These are phyloP conservation scores for Mitragyna speciosa DNA, from an alignment of 257 asterid genomes.

Conservation along the genomic window DNA sequence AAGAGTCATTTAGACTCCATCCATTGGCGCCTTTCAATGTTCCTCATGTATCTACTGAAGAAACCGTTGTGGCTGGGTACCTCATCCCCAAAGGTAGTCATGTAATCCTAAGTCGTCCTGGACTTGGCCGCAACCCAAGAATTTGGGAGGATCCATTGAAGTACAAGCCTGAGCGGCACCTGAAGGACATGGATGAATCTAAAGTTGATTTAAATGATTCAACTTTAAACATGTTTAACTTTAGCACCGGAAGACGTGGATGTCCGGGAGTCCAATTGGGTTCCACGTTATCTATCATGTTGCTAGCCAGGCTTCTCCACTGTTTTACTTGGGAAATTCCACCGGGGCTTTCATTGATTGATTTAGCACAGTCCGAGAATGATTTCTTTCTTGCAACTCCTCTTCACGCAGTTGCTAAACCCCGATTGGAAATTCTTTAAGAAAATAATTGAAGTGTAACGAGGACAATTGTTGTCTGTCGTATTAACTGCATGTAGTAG, in stretches of 20 bases:
- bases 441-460: too few species aligned
- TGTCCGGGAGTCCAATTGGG: conserved; percentile 1
- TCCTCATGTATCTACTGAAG: conserved; percentile 13
- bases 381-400: neutral
- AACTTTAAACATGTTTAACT: neutral
- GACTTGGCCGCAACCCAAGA: conserved; percentile 2
- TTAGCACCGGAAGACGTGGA: conserved; percentile 14
- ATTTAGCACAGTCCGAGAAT: neutral
- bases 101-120: neutral
- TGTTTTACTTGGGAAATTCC: neutral
- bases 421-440: too few species aligned
- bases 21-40: conserved; percentile 13
- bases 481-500: too few species aligned
- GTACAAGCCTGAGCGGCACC: conserved; percentile 6
- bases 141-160: neutral
- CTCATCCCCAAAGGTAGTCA: conserved; percentile 12
- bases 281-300: neutral
- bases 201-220: neutral
- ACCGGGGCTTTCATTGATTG: neutral
- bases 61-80: conserved; percentile 10
- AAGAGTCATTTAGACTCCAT: conserved; percentile 24
- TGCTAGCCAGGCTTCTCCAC: neutral
- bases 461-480: too few species aligned
- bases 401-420: neutral
- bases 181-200: neutral